Conservation (phyloP, 352 stramenopile genomes). For the Phytophthora idaei region DNA sequence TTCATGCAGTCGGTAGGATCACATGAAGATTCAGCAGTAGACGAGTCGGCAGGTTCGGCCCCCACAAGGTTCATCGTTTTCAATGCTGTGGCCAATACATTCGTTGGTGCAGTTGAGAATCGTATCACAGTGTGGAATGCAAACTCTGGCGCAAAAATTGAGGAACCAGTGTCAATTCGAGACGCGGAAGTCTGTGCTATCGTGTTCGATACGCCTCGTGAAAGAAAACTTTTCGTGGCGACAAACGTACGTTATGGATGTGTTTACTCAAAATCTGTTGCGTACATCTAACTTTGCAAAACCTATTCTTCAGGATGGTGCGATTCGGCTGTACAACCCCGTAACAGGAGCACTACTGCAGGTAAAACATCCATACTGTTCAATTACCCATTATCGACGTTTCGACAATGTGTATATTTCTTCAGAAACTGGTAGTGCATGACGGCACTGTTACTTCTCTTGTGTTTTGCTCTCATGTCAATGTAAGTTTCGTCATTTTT, state of each 20-base stretch:
- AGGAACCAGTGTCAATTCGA: constrained; percentile 54
- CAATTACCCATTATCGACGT: not conserved
- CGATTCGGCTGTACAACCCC: constrained; percentile 71
- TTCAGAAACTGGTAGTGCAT: constrained; percentile 57
- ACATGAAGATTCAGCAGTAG: constrained; percentile 19
- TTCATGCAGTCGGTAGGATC: constrained; percentile 33
- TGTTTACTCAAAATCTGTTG: not conserved
- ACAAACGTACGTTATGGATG: constrained; percentile 59
- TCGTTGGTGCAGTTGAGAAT: constrained; percentile 62
- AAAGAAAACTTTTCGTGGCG: constrained; percentile 73
- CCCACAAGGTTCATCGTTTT: constrained; percentile 57
- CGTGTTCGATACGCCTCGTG: constrained; percentile 59
- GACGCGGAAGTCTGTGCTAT: constrained; percentile 65
- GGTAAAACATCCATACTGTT: constrained; percentile 25
- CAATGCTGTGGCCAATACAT: constrained; percentile 65
- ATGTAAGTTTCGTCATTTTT: constrained; percentile 35
- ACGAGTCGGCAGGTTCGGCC: constrained; percentile 25
- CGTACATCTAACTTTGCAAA: not conserved
- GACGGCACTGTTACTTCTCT: constrained; percentile 62
- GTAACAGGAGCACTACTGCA: constrained; percentile 60
- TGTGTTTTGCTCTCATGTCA: constrained; percentile 59
- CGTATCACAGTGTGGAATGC: constrained; percentile 71
- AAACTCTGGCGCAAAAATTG: constrained; percentile 63
- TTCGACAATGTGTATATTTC: constrained; percentile 1
- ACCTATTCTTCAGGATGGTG: constrained; percentile 47